phyloP scores from a whole-genome alignment of 345 rosid genomes.

The Hirschfeldia incana region DNA sequence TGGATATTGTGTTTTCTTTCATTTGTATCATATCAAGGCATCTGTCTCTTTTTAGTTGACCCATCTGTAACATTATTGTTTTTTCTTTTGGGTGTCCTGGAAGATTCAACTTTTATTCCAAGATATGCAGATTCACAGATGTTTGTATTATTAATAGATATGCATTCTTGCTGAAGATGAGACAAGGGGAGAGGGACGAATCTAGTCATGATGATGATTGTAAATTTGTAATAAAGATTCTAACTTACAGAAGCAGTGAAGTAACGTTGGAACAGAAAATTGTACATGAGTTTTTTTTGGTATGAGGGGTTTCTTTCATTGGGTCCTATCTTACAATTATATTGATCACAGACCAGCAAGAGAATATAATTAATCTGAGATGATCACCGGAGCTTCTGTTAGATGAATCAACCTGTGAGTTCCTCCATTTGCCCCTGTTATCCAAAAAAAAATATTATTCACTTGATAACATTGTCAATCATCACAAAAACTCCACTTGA shows the following conservation, averaged over 20 bases:
- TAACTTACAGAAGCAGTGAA: not conserved
- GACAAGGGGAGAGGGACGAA: not conserved
- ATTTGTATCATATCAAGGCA: conserved; percentile 21
- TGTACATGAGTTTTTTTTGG: conserved; percentile 19
- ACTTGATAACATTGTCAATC: not conserved
- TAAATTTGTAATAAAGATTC: not conserved
- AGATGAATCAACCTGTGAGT: conserved; percentile 61
- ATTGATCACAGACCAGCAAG: not conserved
- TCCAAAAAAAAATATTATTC: not conserved
- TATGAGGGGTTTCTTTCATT: conserved; percentile 3
- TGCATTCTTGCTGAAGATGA: not conserved
- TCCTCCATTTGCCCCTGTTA: conserved; percentile 96
- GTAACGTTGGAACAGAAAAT: not conserved
- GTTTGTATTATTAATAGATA: not conserved
- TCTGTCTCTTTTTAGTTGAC: not conserved
- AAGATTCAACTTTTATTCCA: not conserved
- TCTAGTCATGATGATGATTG: not conserved
- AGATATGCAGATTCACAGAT: not conserved
- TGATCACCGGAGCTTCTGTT: not conserved
- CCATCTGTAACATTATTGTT: conserved; percentile 8
- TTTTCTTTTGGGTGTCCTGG: not conserved
- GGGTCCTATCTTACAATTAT: conserved; percentile 25
- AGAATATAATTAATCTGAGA: not conserved
- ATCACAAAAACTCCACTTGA: no score
- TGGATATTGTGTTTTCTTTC: conserved; percentile 1